A percentile compares a stretch with the other conserved stretches of the same genome.
Evolutionary conservation across 2,329 filamentous ascomycete genomes (phyloP).

Genomic region (Ceratocystis alfenasii): DNA sequence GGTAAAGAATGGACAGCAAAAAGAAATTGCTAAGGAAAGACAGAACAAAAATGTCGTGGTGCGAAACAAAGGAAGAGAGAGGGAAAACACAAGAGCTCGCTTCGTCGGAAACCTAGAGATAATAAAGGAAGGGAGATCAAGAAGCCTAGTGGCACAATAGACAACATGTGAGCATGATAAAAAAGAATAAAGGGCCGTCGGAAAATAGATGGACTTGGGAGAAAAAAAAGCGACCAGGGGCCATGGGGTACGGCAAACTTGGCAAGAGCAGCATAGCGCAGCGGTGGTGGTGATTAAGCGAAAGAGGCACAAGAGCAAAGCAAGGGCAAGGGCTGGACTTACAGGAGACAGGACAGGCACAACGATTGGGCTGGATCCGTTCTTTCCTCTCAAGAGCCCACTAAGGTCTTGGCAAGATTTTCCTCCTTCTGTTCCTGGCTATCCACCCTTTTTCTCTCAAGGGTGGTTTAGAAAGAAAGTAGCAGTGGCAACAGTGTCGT

Average conservation of each 20-base stretch:
- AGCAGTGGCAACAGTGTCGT: neutral
- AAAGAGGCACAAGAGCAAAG: slow-evolving; percentile 4
- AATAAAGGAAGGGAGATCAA: slow-evolving; percentile 14
- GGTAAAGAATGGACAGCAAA: slow-evolving; percentile 13
- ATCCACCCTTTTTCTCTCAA: neutral
- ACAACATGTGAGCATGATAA: slow-evolving; percentile 9
- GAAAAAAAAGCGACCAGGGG: neutral
- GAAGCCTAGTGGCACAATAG: neutral
- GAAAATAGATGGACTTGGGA: slow-evolving; percentile 4
- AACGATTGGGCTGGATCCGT: neutral
- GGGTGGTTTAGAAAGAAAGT: neutral
- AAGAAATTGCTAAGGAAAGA: slow-evolving; percentile 16
- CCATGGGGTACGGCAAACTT: neutral
- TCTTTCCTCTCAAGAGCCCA: neutral
- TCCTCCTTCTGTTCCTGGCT: neutral
- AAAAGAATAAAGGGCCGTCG: slow-evolving; percentile 2
- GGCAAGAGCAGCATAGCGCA: slow-evolving; percentile 3
- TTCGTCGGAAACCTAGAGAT: slow-evolving; percentile 12
- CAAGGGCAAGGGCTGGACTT: neutral
- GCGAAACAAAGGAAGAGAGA: slow-evolving; percentile 24
- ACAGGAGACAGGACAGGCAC: neutral
- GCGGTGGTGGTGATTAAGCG: slow-evolving; percentile 9
- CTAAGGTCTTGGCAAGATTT: neutral
- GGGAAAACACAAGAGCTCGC: neutral
- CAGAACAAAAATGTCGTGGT: neutral